These are phyloP conservation scores for Arbutus unedo DNA, from an alignment of 148 eudicot species.

Conservation along the genomic window DNA sequence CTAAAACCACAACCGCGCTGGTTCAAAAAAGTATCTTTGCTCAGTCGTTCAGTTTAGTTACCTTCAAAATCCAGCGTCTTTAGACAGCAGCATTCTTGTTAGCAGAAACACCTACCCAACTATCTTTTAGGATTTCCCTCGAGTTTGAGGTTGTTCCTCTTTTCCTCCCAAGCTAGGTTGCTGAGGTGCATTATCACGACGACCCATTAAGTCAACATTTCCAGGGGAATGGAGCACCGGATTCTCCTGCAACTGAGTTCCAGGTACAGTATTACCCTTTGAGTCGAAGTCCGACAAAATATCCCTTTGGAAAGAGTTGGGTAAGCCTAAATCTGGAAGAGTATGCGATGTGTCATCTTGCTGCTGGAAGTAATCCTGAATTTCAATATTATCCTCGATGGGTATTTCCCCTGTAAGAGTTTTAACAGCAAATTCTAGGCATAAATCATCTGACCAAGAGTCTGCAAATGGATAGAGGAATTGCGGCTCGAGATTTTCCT, in stretches of 20 bases:
- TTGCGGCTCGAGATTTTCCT: constrained; percentile 21
- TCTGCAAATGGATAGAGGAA: constrained; percentile 38
- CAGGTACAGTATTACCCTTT: not conserved
- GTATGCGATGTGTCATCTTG: constrained; percentile 29
- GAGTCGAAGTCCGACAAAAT: constrained; percentile 6
- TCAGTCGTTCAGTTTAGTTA: not conserved
- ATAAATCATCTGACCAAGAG: constrained; percentile 72
- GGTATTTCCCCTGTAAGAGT: constrained; percentile 81
- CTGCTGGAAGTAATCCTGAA: constrained; percentile 45
- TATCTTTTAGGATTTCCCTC: constrained; percentile 10
- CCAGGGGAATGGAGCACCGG: constrained; percentile 19
- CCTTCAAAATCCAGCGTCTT: constrained; percentile 4
- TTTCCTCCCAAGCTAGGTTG: constrained; percentile 23
- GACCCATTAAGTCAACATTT: constrained; percentile 23
- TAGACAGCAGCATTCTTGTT: not conserved
- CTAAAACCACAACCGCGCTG: not conserved
- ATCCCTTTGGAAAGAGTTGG: constrained; percentile 22
- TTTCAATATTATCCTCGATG: constrained; percentile 48
- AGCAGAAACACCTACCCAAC: not conserved
- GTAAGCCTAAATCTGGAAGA: constrained; percentile 15
- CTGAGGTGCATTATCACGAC: constrained; percentile 24
- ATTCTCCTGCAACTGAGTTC: constrained; percentile 16
- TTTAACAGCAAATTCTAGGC: constrained; percentile 74
- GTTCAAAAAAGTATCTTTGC: not conserved
- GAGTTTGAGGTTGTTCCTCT: not conserved